These are phyloP conservation scores for Cymbopogon citratus DNA, from an alignment of 176 grass and related monocot genomes.

Conservation along the genomic window DNA sequence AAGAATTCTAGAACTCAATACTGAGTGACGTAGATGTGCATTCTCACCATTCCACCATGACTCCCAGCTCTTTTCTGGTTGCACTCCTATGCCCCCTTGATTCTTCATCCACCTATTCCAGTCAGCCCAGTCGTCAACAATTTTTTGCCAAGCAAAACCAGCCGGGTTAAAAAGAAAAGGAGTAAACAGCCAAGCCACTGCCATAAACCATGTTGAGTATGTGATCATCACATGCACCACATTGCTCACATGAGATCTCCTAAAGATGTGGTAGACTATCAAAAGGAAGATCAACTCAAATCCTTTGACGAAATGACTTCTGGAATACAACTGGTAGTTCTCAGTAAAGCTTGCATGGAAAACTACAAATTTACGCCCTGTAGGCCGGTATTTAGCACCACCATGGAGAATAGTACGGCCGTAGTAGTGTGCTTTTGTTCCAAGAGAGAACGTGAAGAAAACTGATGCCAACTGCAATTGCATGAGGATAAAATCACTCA, in stretches of 20 bases:
- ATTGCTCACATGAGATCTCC: slow-evolving; percentile 56
- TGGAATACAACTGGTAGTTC: slow-evolving; percentile 88
- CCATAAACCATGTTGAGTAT: slow-evolving; percentile 96
- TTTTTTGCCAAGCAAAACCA: slow-evolving; percentile 86
- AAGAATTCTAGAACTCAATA: slow-evolving; percentile 67
- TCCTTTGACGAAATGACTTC: slow-evolving; percentile 95
- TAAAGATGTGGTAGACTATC: slow-evolving; percentile 80
- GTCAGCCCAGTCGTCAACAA: slow-evolving; percentile 84
- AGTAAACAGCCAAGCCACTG: slow-evolving; percentile 77
- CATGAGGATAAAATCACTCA: slow-evolving; percentile 96
- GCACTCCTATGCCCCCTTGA: slow-evolving; percentile 79
- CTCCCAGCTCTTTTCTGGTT: slow-evolving; percentile 93
- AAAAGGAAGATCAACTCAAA: slow-evolving; percentile 84
- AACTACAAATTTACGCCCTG: slow-evolving; percentile 86
- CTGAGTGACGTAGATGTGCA: slow-evolving; percentile 74
- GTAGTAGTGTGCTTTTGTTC: slow-evolving; percentile 93
- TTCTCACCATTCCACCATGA: slow-evolving; percentile 95
- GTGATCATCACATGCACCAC: slow-evolving; percentile 78
- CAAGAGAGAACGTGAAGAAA: slow-evolving; percentile 97
- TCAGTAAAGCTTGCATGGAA: slow-evolving; percentile 91
- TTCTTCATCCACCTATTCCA: slow-evolving; percentile 96
- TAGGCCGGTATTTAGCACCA: slow-evolving; percentile 79
- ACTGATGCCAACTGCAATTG: slow-evolving; percentile 88
- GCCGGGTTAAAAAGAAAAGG: slow-evolving; percentile 95
- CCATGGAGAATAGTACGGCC: slow-evolving; percentile 93